These are phyloP conservation scores for Sarocladium strictum DNA, from an alignment of 2,329 filamentous ascomycete genomes.

Conservation along the genomic window DNA sequence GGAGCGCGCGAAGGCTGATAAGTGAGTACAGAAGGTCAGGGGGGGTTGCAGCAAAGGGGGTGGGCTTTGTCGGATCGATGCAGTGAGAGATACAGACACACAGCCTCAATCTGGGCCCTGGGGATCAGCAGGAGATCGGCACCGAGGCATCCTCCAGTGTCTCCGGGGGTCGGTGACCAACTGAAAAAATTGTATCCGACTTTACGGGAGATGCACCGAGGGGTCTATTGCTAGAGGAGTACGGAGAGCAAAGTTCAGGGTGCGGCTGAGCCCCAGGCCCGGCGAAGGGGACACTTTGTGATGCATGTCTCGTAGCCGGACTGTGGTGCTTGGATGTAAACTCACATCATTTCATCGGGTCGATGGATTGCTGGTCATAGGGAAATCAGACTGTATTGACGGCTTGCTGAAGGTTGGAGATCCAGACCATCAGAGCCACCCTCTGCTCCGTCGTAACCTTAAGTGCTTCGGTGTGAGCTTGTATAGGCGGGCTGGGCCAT, in stretches of 20 bases:
- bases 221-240: neutral
- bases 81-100: neutral
- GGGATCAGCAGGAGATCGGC: slow-evolving; percentile 5
- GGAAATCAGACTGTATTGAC: too few relatives aligned
- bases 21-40: neutral
- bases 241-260: neutral
- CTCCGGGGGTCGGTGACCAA: neutral
- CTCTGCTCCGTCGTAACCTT: too few relatives aligned
- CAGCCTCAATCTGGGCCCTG: neutral
- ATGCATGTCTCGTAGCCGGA: too few relatives aligned
- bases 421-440: too few relatives aligned
- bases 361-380: too few relatives aligned
- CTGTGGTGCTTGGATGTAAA: too few relatives aligned
- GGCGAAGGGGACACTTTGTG: neutral
- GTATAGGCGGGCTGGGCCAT: neutral
- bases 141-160: slow-evolving; percentile 5
- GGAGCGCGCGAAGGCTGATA: neutral
- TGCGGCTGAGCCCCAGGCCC: neutral
- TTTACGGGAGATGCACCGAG: neutral
- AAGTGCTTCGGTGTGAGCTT: too few relatives aligned
- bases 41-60: neutral
- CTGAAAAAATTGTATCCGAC: neutral
- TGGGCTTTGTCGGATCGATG: neutral
- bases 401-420: too few relatives aligned
- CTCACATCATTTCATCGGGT: too few relatives aligned